A percentile compares a stretch with the other conserved stretches of the same genome.
Conservation (phyloP, 345 rosid species). For the Populus ilicifolia region DNA sequence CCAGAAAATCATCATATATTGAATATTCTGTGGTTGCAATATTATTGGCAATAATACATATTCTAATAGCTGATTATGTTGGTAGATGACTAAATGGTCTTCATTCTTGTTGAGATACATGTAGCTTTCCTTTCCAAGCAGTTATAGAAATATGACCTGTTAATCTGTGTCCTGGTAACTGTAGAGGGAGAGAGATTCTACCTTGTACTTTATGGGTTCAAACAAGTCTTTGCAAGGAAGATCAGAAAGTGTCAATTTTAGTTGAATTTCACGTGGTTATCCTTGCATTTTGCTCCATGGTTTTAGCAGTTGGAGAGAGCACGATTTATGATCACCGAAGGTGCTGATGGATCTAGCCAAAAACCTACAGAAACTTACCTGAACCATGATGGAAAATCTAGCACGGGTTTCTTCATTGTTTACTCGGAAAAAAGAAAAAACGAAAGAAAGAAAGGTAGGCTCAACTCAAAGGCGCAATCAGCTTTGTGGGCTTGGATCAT, state of each 20-base stretch:
- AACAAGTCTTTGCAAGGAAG: neutral
- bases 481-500: neutral
- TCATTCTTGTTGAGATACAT: neutral
- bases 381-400: neutral
- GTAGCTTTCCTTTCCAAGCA: neutral
- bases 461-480: neutral
- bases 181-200: no score
- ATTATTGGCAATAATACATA: neutral
- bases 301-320: neutral
- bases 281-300: no score
- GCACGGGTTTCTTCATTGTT: neutral
- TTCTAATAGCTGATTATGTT: neutral
- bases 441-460: neutral
- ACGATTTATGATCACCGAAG: neutral
- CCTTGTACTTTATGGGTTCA: neutral
- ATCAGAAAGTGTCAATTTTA: neutral
- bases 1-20: neutral
- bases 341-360: neutral
- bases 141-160: neutral
- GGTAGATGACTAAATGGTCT: neutral
- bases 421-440: no score
- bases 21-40: neutral
- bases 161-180: neutral
- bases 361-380: neutral
- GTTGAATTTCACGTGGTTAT: no score